These are phyloP conservation scores for Leishmania braziliensis DNA, from an alignment of 208 protist genomes.

Conservation along the genomic window DNA sequence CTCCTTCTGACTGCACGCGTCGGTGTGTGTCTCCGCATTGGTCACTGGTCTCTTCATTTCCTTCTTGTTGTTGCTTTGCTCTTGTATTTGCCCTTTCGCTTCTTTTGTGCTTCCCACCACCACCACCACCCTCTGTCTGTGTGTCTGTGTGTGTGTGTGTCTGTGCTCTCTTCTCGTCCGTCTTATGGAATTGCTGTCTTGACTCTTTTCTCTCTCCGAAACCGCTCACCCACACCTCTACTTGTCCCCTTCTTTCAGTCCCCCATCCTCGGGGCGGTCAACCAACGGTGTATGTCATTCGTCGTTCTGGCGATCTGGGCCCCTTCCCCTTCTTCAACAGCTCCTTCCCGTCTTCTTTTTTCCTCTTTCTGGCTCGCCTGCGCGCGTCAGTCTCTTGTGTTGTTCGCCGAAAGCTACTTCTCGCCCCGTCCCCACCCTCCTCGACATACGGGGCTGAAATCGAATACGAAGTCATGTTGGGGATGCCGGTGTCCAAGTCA, in stretches of 20 bases:
- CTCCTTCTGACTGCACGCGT: conserved; percentile 3
- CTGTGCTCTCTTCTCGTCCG: not conserved
- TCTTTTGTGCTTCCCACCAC: not conserved
- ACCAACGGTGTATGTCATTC: not conserved
- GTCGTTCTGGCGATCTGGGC: not conserved
- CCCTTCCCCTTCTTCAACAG: not conserved
- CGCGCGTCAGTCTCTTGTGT: not conserved
- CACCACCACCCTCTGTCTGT: not conserved
- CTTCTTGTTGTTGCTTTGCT: not conserved
- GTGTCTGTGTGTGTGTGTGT: not conserved
- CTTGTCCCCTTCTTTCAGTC: not conserved
- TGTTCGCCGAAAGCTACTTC: not conserved
- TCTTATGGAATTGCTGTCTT: not conserved
- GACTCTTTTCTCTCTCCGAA: not conserved
- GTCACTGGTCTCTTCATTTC: too few relatives aligned
- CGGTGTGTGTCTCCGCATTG: conserved; percentile 1
- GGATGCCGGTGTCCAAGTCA: not conserved
- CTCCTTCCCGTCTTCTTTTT: not conserved
- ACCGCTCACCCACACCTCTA: not conserved
- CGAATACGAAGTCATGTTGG: not conserved
- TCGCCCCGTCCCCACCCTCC: not conserved
- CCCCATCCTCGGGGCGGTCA: not conserved
- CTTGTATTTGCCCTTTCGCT: conserved; percentile 3
- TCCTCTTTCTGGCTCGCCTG: not conserved
- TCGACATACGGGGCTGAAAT: not conserved